Evolutionary conservation across 768 basidiomycete genomes (phyloP), one percentile per base, ranked within the genome.

Genomic region (Mycena kentingensis): DNA sequence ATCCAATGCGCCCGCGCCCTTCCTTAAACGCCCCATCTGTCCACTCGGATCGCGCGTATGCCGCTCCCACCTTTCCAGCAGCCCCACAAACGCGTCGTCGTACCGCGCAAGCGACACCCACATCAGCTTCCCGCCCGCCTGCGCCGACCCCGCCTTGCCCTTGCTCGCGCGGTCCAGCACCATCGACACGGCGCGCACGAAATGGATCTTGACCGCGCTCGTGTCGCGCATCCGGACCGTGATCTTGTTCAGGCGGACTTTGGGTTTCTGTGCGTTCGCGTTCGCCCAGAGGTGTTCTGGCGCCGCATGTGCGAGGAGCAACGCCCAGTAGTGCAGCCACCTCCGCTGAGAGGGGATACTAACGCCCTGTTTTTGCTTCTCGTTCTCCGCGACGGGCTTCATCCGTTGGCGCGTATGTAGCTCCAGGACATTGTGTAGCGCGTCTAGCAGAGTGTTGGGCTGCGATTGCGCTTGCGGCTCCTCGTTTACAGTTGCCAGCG

Each of bases 61-160:
- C 46, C 64, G 64, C 67, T 91, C 88, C 79, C 82, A 84, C 41
- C 67, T 66, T 62, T 88, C 83, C 12, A 93, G 72, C 37, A 75
- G 69, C 4, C 80, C 77, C 4, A 90, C 80, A 31, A 93, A 76
- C 1, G 66, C 72, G 58, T 93, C 89, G 55, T 86, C 83, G 63
- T 95, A 95, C 49, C 90, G 76, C n/a, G 88, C 85, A 12, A 94
- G 70, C 18, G 88, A 90, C 3, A 76, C 84, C 88, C 87, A 91
- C 4, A 84, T 69, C 74, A 72, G 57, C 66, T 60, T 47, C 72
- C 67, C 25, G 63, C 51, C 46, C 36, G 55, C 39, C 22, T 53
- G 45, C 29, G 48, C 51, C 13, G 50, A 44, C 27, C 55, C 50
- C 44, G 65, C 36, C 65, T 75, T 71, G 42, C 69, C 70, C 43